These are phyloP conservation scores for Curvularia lunata DNA, from an alignment of 2,329 filamentous ascomycete genomes.

Conservation along the genomic window DNA sequence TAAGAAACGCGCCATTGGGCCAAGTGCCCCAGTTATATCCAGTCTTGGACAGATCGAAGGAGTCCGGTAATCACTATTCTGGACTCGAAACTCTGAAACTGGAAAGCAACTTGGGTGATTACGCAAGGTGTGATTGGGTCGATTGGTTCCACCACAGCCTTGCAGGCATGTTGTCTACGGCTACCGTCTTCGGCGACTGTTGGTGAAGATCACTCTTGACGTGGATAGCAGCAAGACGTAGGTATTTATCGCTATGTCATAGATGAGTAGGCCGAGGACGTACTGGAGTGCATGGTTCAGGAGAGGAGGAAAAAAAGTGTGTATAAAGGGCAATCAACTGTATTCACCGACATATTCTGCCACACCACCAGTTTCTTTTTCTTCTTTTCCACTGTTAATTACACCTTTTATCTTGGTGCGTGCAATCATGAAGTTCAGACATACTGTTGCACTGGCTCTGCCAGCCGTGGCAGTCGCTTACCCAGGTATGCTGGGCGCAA, in stretches of 20 bases:
- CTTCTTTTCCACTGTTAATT: background rate
- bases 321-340: slow-evolving; percentile 4
- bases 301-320: background rate
- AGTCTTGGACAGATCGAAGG: background rate
- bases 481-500: slow-evolving; percentile 25
- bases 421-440: slow-evolving; percentile 23
- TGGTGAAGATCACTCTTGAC: slow-evolving; percentile 7
- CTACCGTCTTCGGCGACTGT: background rate
- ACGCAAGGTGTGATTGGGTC: background rate
- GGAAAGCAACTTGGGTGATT: background rate
- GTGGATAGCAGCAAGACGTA: background rate
- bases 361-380: slow-evolving; percentile 3
- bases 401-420: background rate
- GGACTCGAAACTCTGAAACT: background rate
- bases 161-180: background rate
- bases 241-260: background rate
- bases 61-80: background rate
- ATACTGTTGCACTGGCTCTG: slow-evolving; percentile 18
- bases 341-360: background rate
- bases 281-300: background rate
- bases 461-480: slow-evolving; percentile 23
- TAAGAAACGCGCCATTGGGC: background rate
- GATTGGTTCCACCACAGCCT: background rate
- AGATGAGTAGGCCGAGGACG: background rate
- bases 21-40: background rate